Evolutionary conservation across 139 green algal species (phyloP).

Genomic region (Ulvella scutata): DNA sequence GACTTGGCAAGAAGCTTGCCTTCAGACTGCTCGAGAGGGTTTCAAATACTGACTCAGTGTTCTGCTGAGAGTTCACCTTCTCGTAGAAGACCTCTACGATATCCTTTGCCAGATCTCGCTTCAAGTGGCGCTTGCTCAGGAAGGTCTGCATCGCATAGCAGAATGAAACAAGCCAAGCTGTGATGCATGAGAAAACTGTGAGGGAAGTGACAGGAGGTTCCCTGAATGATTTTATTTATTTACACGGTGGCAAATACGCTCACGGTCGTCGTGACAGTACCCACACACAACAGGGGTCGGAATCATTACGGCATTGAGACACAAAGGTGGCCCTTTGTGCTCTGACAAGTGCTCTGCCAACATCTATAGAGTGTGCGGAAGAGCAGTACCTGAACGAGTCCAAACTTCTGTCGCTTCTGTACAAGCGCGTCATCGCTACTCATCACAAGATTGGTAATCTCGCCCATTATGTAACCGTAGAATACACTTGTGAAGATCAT

Average conservation of each 20-base stretch:
- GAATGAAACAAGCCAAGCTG: too few relatives aligned
- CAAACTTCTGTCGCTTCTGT: slow-evolving; percentile 5
- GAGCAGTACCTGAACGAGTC: slow-evolving; percentile 10
- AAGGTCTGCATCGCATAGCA: too few relatives aligned
- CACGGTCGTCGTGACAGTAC: too few relatives aligned
- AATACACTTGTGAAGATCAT: slow-evolving; percentile 20
- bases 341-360: too few relatives aligned
- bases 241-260: too few relatives aligned
- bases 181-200: too few relatives aligned
- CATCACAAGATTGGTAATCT: slow-evolving; percentile 27
- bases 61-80: neutral
- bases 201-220: too few relatives aligned
- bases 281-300: too few relatives aligned
- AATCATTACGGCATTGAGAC: too few relatives aligned
- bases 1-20: neutral
- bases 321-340: too few relatives aligned
- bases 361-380: too few relatives aligned
- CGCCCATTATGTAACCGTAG: slow-evolving; percentile 18
- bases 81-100: neutral
- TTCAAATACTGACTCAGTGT: neutral
- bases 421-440: slow-evolving; percentile 18
- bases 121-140: slow-evolving; percentile 4
- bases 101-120: neutral
- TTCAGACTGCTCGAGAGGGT: neutral
- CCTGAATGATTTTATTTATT: too few relatives aligned